Percentiles rank a stretch among this genome's conserved stretches.
Evolutionary conservation across 2,329 filamentous ascomycete species (phyloP).

Genomic region (Monilinia aucupariae): DNA sequence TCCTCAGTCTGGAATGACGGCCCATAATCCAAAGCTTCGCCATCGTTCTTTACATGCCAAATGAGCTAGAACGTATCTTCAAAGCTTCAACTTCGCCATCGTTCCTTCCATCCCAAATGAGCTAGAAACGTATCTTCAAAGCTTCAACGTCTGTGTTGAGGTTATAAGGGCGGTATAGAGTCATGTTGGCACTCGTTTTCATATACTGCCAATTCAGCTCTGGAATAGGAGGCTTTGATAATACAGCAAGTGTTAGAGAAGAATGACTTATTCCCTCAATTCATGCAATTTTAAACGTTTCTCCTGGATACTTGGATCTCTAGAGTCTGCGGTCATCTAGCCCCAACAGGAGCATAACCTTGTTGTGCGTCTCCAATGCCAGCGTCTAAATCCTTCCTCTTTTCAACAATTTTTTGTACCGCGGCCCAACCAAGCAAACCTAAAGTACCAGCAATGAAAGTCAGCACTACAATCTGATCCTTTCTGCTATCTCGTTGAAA

Average conservation of each 20-base stretch:
- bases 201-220: background rate
- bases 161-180: background rate
- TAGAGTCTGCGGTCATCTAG: conserved; percentile 14
- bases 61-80: background rate
- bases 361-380: conserved; percentile 25
- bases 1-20: background rate
- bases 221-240: background rate
- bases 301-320: background rate
- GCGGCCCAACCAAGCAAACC: conserved; percentile 57
- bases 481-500: conserved; percentile 64
- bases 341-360: conserved; percentile 28
- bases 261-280: background rate
- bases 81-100: background rate
- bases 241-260: background rate
- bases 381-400: conserved; percentile 33
- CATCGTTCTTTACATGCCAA: background rate
- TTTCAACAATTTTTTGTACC: conserved; percentile 45
- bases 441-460: conserved; percentile 54
- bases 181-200: background rate
- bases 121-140: background rate
- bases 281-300: background rate
- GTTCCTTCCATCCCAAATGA: background rate
- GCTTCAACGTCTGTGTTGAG: background rate
- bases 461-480: conserved; percentile 61
- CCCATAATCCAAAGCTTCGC: background rate